Evolutionary conservation across 768 basidiomycete species (phyloP).

Genomic region (Boletus edulis): DNA sequence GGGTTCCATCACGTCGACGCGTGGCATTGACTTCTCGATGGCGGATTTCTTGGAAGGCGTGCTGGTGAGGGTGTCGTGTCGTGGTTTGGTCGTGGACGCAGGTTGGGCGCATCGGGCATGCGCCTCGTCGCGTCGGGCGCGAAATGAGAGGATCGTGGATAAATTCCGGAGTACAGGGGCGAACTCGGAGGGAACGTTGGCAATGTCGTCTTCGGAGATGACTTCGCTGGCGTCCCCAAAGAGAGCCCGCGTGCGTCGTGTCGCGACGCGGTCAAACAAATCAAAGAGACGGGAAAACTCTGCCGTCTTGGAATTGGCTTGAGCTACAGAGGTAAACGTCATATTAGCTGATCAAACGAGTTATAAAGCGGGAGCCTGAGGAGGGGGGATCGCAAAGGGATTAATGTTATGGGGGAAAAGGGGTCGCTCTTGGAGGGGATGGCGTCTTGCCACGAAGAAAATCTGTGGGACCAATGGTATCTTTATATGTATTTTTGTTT

Average conservation of each 20-base stretch:
- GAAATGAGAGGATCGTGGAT: constrained; percentile 34
- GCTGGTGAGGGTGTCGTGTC: constrained; percentile 23
- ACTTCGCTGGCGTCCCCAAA: constrained; percentile 12
- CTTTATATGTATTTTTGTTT: constrained; percentile 18
- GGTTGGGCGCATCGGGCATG: neutral
- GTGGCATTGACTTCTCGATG: neutral
- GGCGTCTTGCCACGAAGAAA: constrained; percentile 1
- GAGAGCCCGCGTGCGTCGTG: constrained; percentile 36
- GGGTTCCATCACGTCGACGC: constrained; percentile 5
- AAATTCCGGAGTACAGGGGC: constrained; percentile 38
- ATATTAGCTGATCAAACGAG: constrained; percentile 15
- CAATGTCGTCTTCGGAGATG: constrained; percentile 31
- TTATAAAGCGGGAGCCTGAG: neutral
- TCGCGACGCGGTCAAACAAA: constrained; percentile 53
- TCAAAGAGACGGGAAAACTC: constrained; percentile 55
- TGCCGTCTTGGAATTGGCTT: constrained; percentile 39
- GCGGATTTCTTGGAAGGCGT: constrained; percentile 9
- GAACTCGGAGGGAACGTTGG: constrained; percentile 27
- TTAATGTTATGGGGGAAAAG: neutral
- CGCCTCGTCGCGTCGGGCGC: constrained; percentile 28
- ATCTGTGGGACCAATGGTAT: neutral
- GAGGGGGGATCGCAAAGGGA: neutral
- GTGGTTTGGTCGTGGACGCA: constrained; percentile 3
- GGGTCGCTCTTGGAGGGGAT: neutral
- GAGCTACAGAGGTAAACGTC: constrained; percentile 15